Evolutionary conservation across 257 asterid species (phyloP), one percentile per base, ranked within the genome.

Genomic region (Agastache rugosa): DNA sequence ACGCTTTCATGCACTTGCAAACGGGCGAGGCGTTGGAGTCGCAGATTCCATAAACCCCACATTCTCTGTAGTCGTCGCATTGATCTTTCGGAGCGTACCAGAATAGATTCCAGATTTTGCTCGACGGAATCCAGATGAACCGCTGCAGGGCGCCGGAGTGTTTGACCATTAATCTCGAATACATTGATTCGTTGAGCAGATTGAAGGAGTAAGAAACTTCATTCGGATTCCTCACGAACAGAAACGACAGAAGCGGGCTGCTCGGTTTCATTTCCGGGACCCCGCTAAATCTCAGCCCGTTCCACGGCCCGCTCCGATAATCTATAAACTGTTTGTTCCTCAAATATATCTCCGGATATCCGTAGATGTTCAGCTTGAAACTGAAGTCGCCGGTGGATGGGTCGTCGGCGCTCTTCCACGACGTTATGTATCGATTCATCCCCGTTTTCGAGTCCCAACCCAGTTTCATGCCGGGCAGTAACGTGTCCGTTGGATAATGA

Each of bases 291-390:
- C 97, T 62, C 0, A 87, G 25, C 22, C 98, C 98, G 69, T 91
- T 88, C 98, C 98, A 93, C 15, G 97, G 84, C 20, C 98, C 98
- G 77, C 98, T 93, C 5, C 98, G 84, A 37, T 93, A 91, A 4
- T 23, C n/a, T 1, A 75, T 68, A 0, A 0, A 20, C 6, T 60
- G 48, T 17, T 66, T 77, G 15, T 81, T 45, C 50, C 29, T 74
- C 72, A 94, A 45, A 58, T 67, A 75, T 2, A 80, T 41, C 53
- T 92, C 97, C 7, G 98, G 97, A 47, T 83, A 92, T 22, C 97
- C 97, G 16, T 17, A 9, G 34, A 69, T 78, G 70, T 87, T 75
- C 11, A 94, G 72, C 83, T 79, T 81, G 86, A 94, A 92, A n/a
- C 86, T 79, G 77, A 34, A 87, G 50, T 87, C 95, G 0, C 99